Conservation (phyloP, 768 basidiomycete species). For the Sarcomyxa edulis region DNA sequence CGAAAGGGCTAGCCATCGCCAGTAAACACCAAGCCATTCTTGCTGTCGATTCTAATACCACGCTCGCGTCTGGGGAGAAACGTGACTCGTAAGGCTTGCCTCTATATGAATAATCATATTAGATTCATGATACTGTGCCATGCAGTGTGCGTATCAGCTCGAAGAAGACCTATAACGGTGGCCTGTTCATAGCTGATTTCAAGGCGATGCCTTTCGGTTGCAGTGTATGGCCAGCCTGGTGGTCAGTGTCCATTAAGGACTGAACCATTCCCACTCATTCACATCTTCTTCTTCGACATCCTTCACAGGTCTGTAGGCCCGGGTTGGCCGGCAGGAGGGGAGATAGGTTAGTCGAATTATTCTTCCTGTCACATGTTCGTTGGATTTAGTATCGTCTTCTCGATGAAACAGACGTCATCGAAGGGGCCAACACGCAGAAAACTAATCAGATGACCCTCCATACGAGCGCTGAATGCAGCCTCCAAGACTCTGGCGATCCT, state of each 20-base stretch:
- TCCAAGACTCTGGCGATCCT: conserved; percentile 13
- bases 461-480: conserved; percentile 38
- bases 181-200: conserved; percentile 76
- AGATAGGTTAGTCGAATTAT: too few relatives aligned
- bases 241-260: conserved; percentile 17
- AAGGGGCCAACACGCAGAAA: conserved; percentile 58
- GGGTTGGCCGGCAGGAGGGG: conserved; percentile 48
- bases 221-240: conserved; percentile 55
- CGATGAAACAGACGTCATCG: conserved; percentile 75
- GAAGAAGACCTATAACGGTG: conserved; percentile 53
- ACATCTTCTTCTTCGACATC: too few relatives aligned
- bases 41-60: conserved; percentile 54
- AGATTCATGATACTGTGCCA: conserved; percentile 1
- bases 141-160: conserved; percentile 62
- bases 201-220: conserved; percentile 68
- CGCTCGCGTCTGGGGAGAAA: conserved; percentile 41
- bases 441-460: conserved; percentile 67
- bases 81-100: conserved; percentile 44
- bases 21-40: conserved; percentile 52
- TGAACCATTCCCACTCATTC: too few relatives aligned
- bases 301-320: conserved; percentile 36
- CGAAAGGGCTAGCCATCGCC: conserved; percentile 55
- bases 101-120: conserved; percentile 2
- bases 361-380: too few relatives aligned
- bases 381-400: too few relatives aligned